Base-by-base conservation (phyloP, 805 yeast species). In the Spathaspora hagerdaliae region DNA sequence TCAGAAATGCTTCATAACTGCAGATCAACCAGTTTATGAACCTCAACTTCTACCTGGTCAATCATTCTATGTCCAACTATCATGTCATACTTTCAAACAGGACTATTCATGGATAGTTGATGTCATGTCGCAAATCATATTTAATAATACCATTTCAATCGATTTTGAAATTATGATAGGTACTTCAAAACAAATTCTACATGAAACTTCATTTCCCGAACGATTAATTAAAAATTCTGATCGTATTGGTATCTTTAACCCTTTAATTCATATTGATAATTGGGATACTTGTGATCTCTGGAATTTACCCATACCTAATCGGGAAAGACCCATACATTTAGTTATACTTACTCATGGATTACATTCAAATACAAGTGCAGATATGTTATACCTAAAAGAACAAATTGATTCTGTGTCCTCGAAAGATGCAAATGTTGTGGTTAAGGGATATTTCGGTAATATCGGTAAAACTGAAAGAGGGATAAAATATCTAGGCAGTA, bases 401-500 rank as follows among this genome's bases (percentile, higher is more conserved):
- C 76, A 75, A 54, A 79, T 94, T 12, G 94, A 87, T 51, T 60
- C 67, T 27, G 58, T 54, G 7, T 11, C n/a, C 5, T 10, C n/a
- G 3, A 8, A 9, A 3, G 61, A 75, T 0, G 85, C 82, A 33
- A 88, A 88, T 57, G 65, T 91, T 5, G 78, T 91, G 2, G 85
- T 92, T 3, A 74, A 96, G 54, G 98, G 96, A 0, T 94, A 71
- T 59, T 78, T 81, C 42, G 92, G 85, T 1, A 94, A 92, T 59
- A 85, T 81, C 32, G 89, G 97, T 41, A 84, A 85, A 57, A 92
- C 98, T 0, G 96, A 89, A 51, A 71, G 87, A 42, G 99, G 99
- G 0, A 79, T 94, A 36, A 84, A 85, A 61, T 87, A 82, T 60
- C 64, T 90, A 40, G 99, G 99, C 2, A 75, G 81, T 45, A 67